Evolutionary conservation across 306 rosid genomes (phyloP).

Genomic region (Medicago arabica): DNA sequence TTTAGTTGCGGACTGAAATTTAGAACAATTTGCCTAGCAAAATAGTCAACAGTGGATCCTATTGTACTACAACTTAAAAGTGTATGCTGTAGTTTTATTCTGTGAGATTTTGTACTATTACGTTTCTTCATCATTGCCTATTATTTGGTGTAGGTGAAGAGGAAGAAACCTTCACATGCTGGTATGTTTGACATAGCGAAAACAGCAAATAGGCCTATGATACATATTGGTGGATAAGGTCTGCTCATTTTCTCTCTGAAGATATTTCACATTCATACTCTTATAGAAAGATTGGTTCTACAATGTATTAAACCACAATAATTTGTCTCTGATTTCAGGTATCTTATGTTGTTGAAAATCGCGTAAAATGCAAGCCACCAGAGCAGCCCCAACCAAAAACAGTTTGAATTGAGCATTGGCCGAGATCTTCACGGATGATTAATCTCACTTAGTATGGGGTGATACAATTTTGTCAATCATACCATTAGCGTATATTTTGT

Average conservation of each 20-base stretch:
- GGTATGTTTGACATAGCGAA: slow-evolving; percentile 94
- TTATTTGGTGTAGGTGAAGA: slow-evolving; percentile 70
- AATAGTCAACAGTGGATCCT: slow-evolving; percentile 14
- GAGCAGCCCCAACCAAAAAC: slow-evolving; percentile 9
- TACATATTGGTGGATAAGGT: slow-evolving; percentile 93
- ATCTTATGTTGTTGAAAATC: background rate
- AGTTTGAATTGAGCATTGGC: background rate
- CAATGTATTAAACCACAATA: slow-evolving; percentile 1
- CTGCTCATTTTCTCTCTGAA: slow-evolving; percentile 5
- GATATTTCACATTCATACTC: slow-evolving; percentile 17
- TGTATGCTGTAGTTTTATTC: background rate
- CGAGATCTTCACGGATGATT: background rate
- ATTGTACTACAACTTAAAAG: background rate
- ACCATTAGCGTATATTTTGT: background rate
- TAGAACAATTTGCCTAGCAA: background rate
- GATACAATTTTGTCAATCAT: background rate
- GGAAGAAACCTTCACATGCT: slow-evolving; percentile 94
- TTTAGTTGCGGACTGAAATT: too few species aligned
- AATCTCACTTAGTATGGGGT: background rate
- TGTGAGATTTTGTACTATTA: background rate
- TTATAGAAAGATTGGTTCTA: slow-evolving; percentile 4
- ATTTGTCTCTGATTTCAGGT: slow-evolving; percentile 38
- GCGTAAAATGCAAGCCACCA: background rate
- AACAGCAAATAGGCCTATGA: slow-evolving; percentile 95
- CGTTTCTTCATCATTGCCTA: slow-evolving; percentile 23